These are phyloP conservation scores for Stemphylium vesicarium DNA, from an alignment of 2,329 filamentous ascomycete genomes.

Conservation along the genomic window DNA sequence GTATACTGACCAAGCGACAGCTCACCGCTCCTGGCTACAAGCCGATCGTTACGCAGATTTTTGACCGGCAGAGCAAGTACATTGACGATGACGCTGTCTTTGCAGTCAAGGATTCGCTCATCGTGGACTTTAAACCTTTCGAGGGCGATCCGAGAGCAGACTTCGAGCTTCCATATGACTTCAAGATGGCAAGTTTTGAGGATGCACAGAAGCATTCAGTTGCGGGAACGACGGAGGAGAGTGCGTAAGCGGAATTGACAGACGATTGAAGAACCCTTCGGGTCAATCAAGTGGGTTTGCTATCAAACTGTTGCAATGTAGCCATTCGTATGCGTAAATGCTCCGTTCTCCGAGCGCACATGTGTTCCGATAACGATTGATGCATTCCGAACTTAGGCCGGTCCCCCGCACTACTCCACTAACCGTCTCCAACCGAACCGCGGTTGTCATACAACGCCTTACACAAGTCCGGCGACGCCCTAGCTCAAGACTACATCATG, in stretches of 20 bases:
- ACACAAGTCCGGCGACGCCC: slow-evolving; percentile 12
- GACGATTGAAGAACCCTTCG: background rate
- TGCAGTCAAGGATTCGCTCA: slow-evolving; percentile 64
- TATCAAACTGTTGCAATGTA: background rate
- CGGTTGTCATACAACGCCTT: slow-evolving; percentile 18
- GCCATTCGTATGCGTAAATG: background rate
- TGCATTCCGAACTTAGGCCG: slow-evolving; percentile 14
- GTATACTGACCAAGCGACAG: slow-evolving; percentile 37
- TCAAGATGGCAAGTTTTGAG: slow-evolving; percentile 51
- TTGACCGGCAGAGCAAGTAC: slow-evolving; percentile 70
- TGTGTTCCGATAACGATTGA: slow-evolving; percentile 5
- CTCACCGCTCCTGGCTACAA: slow-evolving; percentile 66
- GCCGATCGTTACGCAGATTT: slow-evolving; percentile 78
- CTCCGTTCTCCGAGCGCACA: background rate
- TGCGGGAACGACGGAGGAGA: slow-evolving; percentile 36
- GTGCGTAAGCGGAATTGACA: slow-evolving; percentile 11
- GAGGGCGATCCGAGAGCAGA: slow-evolving; percentile 60
- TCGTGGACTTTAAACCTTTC: slow-evolving; percentile 63
- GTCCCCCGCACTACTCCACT: slow-evolving; percentile 13
- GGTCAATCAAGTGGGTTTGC: background rate
- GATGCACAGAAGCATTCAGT: slow-evolving; percentile 40
- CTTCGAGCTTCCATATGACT: slow-evolving; percentile 62
- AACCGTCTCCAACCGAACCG: slow-evolving; percentile 29
- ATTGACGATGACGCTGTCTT: slow-evolving; percentile 65
- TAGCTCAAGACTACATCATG: slow-evolving; percentile 14